Evolutionary conservation across 2,329 filamentous ascomycete species (phyloP).

Genomic region (Aureobasidium uvarum): DNA sequence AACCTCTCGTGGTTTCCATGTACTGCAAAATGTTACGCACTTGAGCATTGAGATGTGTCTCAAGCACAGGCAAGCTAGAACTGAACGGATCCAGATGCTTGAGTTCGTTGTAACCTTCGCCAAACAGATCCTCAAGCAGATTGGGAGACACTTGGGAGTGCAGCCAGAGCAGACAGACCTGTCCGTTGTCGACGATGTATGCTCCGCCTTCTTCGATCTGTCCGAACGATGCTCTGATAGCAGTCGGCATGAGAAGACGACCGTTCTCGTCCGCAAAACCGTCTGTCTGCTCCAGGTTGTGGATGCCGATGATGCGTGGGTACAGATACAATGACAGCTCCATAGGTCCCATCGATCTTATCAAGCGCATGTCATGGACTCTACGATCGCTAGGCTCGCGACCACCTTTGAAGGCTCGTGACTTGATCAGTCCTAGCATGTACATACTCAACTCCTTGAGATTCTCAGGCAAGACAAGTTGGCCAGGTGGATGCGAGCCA

Average conservation of each 20-base stretch:
- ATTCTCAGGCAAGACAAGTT: slow-evolving; percentile 92
- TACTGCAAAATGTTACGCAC: slow-evolving; percentile 92
- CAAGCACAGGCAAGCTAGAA: slow-evolving; percentile 74
- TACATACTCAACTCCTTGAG: slow-evolving; percentile 98
- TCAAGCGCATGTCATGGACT: slow-evolving; percentile 85
- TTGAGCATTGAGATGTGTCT: slow-evolving; percentile 92
- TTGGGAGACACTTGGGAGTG: slow-evolving; percentile 91
- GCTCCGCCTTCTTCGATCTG: slow-evolving; percentile 89
- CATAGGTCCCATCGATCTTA: slow-evolving; percentile 79
- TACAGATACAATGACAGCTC: slow-evolving; percentile 93
- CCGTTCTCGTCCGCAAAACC: slow-evolving; percentile 93
- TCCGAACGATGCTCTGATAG: slow-evolving; percentile 78
- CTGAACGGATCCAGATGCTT: slow-evolving; percentile 78
- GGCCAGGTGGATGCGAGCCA: slow-evolving; percentile 79
- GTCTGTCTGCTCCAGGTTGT: slow-evolving; percentile 82
- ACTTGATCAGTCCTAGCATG: slow-evolving; percentile 85
- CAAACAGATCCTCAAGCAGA: slow-evolving; percentile 85
- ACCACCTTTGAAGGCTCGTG: slow-evolving; percentile 86
- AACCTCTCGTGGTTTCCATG: slow-evolving; percentile 73
- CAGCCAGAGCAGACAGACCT: slow-evolving; percentile 87
- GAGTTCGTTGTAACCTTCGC: slow-evolving; percentile 67
- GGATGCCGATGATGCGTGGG: slow-evolving; percentile 85
- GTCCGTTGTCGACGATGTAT: slow-evolving; percentile 94
- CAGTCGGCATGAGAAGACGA: slow-evolving; percentile 77
- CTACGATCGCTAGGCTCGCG: slow-evolving; percentile 87